Percentiles rank a stretch among this genome's conserved stretches.
Evolutionary conservation across 2,329 filamentous ascomycete species (phyloP).

Genomic region (Sporothrix inflata): DNA sequence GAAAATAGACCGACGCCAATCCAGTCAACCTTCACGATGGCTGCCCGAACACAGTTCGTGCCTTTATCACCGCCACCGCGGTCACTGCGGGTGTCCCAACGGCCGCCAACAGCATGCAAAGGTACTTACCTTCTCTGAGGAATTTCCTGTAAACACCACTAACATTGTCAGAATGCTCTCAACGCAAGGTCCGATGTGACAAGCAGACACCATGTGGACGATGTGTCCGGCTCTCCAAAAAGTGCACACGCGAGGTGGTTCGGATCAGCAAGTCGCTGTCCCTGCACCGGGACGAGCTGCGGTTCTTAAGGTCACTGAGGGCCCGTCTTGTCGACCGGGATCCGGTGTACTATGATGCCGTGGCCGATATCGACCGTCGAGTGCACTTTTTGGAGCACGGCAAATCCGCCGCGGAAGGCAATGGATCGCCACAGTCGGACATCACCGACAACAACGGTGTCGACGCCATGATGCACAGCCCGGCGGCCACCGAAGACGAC

Average conservation of each 20-base stretch:
- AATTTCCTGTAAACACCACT: no score
- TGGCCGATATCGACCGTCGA: constrained; percentile 29
- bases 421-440: not conserved
- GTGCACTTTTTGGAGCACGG: constrained; percentile 31
- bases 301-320: constrained; percentile 26
- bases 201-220: constrained; percentile 31
- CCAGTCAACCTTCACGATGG: not conserved
- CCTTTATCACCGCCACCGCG: not conserved
- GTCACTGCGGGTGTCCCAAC: constrained; percentile 29
- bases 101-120: constrained; percentile 31
- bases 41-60: not conserved
- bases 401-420: not conserved
- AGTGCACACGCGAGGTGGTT: constrained; percentile 31
- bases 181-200: constrained; percentile 31
- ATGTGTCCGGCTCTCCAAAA: constrained; percentile 27
- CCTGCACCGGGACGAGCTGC: constrained; percentile 28
- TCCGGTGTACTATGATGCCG: not conserved
- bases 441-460: not conserved
- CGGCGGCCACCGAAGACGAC: constrained; percentile 10
- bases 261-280: constrained; percentile 33
- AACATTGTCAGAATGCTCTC: constrained; percentile 27
- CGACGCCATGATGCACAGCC: not conserved
- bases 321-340: constrained; percentile 2
- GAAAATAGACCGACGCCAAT: not conserved
- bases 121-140: no score